These are phyloP conservation scores for Mucor lusitanicus DNA, from an alignment of 371 early-diverging fungal genomes.

Conservation along the genomic window DNA sequence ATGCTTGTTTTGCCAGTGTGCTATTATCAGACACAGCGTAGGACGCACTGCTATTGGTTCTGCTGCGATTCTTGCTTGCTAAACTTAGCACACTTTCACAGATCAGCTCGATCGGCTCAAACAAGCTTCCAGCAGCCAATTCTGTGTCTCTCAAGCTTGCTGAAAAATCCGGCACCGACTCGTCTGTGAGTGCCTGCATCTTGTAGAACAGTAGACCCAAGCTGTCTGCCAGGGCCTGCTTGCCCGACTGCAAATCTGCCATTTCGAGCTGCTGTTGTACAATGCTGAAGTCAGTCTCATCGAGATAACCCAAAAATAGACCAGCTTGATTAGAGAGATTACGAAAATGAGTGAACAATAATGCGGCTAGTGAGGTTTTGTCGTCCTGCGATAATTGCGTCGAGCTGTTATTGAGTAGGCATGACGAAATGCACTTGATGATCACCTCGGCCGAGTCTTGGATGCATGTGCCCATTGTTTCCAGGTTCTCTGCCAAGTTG, in stretches of 20 bases:
- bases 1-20: neutral
- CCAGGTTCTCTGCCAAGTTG: slow-evolving; percentile 24
- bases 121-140: slow-evolving; percentile 17
- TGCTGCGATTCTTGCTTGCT: slow-evolving; percentile 12
- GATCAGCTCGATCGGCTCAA: slow-evolving; percentile 20
- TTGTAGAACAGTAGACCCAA: slow-evolving; percentile 66
- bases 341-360: slow-evolving; percentile 52
- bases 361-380: slow-evolving; percentile 27
- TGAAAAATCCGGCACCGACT: neutral
- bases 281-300: slow-evolving; percentile 25
- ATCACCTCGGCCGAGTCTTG: slow-evolving; percentile 34
- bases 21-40: neutral
- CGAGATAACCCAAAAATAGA: slow-evolving; percentile 31
- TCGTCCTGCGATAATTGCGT: neutral
- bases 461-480: slow-evolving; percentile 25
- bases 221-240: slow-evolving; percentile 54
- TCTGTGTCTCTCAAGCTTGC: slow-evolving; percentile 14
- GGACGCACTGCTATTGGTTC: slow-evolving; percentile 18
- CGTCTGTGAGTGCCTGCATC: slow-evolving; percentile 58
- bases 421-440: slow-evolving; percentile 18
- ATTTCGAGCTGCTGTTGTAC: slow-evolving; percentile 15
- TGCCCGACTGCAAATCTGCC: slow-evolving; percentile 2
- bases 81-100: slow-evolving; percentile 20
- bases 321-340: slow-evolving; percentile 40
- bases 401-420: neutral